Base-by-base conservation (phyloP, 2,329 filamentous ascomycete species). In the Incumbomyces lentus region DNA sequence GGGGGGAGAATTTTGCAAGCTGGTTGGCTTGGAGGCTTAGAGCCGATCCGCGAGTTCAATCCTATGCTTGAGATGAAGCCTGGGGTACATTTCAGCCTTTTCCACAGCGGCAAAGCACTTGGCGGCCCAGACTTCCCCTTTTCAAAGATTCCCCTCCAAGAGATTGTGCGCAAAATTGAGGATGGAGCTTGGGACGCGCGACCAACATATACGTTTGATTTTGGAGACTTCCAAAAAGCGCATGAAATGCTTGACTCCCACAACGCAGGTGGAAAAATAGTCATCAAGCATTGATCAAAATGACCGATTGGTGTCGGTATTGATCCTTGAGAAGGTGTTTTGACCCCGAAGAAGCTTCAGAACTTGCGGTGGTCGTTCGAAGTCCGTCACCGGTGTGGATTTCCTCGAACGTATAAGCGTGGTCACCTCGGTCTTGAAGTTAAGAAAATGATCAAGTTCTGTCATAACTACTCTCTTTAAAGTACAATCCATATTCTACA, bases 11-110 rank as follows among this genome's bases (percentile, higher is more conserved):
- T 70, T 42, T 57, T 60, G 31, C 62, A 64, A 44, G 62, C 65
- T 8, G 63, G 69, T 5, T 66, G 62, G 58, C 49, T 69, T 1
- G 68, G 68, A n/a, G 67, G 66, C 0, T 46, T 70, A 17, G 64
- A 52, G 1, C 66, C 67, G 0, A 55, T 69, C 8, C 40, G 49
- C 6, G 63, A 66, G 40, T 64, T 70, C 55, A 69, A 69, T 49
- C 68, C 67, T 2, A 60, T 71, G 51, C 37, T 69, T 6, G 60
- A 71, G 55, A 71, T 71, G 68, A 60, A 62, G 13, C 59, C 61
- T 17, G 68, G 67, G 0, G 66, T 71, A n/a, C 67, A 71, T 48
- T 68, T 71, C 47, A 70, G 63, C 48, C 59, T 71, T 26, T 71
- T 70, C 52, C 60, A 63, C 5, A 69, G 66, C 48, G 22, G 22